A percentile compares a stretch with the other conserved stretches of the same genome.
Conservation (phyloP, 1,284 basidiomycete genomes). For the Pisolithus thermaeus region DNA sequence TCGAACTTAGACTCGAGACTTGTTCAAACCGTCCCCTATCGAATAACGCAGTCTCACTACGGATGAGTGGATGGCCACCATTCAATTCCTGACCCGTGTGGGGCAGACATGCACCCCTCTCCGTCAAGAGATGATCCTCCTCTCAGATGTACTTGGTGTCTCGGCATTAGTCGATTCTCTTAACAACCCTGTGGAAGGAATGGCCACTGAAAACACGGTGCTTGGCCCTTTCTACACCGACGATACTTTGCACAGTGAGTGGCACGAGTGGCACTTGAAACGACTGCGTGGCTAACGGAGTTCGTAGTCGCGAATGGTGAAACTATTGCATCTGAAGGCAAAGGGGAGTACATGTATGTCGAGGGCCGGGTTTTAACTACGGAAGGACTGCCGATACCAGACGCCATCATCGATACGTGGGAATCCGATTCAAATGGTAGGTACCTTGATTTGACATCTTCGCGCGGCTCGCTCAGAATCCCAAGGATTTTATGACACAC, state of each 20-base stretch:
- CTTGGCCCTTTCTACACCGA: slow-evolving; percentile 84
- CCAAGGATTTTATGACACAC: slow-evolving; percentile 51
- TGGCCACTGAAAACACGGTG: slow-evolving; percentile 70
- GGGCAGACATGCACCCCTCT: slow-evolving; percentile 70
- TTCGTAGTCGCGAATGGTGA: slow-evolving; percentile 50
- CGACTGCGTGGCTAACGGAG: not conserved
- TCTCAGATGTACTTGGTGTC: slow-evolving; percentile 75
- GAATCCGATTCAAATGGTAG: slow-evolving; percentile 73
- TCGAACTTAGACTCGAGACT: not conserved
- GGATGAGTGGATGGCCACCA: slow-evolving; percentile 80
- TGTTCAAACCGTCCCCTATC: not conserved
- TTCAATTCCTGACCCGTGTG: slow-evolving; percentile 69
- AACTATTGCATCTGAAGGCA: slow-evolving; percentile 73
- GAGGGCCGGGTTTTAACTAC: slow-evolving; percentile 64
- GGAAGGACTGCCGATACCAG: slow-evolving; percentile 61
- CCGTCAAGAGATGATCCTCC: slow-evolving; percentile 80
- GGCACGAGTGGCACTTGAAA: not conserved
- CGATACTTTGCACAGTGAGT: slow-evolving; percentile 68
- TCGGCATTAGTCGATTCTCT: slow-evolving; percentile 74
- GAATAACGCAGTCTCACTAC: slow-evolving; percentile 51
- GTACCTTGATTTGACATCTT: not conserved
- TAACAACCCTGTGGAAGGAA: slow-evolving; percentile 65
- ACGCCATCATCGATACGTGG: slow-evolving; percentile 77
- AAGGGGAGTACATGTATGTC: slow-evolving; percentile 79
- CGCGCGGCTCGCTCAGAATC: slow-evolving; percentile 1